Evolutionary conservation across 805 yeast species (phyloP).

Genomic region (Suhomyces emberorum): DNA sequence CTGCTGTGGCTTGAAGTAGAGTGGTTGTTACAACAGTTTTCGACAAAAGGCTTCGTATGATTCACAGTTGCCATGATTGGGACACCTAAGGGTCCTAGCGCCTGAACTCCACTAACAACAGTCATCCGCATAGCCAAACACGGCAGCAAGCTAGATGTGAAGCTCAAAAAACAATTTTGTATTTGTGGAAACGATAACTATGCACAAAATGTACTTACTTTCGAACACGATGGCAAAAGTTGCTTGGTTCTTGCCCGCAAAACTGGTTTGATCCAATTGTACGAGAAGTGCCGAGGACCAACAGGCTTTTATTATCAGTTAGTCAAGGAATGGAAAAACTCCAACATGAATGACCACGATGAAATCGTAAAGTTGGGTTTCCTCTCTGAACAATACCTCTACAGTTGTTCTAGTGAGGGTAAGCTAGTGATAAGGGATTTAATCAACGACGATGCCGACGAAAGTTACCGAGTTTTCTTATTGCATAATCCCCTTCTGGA

Average conservation of each 20-base stretch:
- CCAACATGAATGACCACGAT: slow-evolving; percentile 19
- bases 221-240: slow-evolving; percentile 16
- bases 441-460: slow-evolving; percentile 33
- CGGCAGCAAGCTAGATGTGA: slow-evolving; percentile 1
- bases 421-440: slow-evolving; percentile 32
- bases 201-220: slow-evolving; percentile 20
- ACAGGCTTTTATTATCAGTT: slow-evolving; percentile 15
- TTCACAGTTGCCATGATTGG: too few relatives aligned
- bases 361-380: slow-evolving; percentile 25
- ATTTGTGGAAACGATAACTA: slow-evolving; percentile 13
- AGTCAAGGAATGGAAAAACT: slow-evolving; percentile 35
- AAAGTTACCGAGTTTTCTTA: slow-evolving; percentile 22
- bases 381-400: slow-evolving; percentile 25
- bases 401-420: slow-evolving; percentile 34
- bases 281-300: slow-evolving; percentile 12
- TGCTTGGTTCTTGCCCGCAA: slow-evolving; percentile 24
- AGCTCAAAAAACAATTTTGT: slow-evolving; percentile 16
- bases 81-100: too few relatives aligned
- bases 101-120: slow-evolving; percentile 4
- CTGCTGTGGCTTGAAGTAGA: too few relatives aligned
- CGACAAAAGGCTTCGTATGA: too few relatives aligned
- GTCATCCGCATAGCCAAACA: slow-evolving; percentile 1
- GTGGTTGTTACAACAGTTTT: too few relatives aligned
- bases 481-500: slow-evolving; percentile 25
- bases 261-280: slow-evolving; percentile 29